A percentile compares a stretch with the other conserved stretches of the same genome.
These are phyloP conservation scores for Cyclostephanos tholiformis DNA, from an alignment of 108 stramenopile species.

Conservation along the genomic window DNA sequence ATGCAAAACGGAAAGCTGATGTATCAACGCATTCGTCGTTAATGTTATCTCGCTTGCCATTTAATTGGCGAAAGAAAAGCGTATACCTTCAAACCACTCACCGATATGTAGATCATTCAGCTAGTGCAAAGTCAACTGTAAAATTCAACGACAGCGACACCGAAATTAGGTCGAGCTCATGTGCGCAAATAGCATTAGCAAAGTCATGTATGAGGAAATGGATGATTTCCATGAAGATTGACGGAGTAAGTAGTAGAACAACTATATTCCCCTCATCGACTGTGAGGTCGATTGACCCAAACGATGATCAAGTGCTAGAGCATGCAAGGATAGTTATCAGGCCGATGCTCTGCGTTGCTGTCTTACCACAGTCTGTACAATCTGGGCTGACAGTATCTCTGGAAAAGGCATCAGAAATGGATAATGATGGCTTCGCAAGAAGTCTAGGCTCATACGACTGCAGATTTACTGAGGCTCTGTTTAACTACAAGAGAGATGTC, in stretches of 20 bases:
- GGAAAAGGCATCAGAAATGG: constrained; percentile 42
- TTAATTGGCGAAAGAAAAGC: constrained; percentile 25
- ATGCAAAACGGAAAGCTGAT: constrained; percentile 22
- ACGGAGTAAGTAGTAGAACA: constrained; percentile 49
- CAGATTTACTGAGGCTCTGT: constrained; percentile 46
- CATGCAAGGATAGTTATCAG: constrained; percentile 36
- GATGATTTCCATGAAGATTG: constrained; percentile 47
- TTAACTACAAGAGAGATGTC: constrained; percentile 28
- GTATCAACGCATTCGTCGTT: constrained; percentile 17
- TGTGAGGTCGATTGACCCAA: constrained; percentile 1
- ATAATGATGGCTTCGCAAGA: constrained; percentile 44
- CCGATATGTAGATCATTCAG: not conserved
- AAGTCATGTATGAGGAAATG: constrained; percentile 37
- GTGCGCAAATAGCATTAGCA: constrained; percentile 30
- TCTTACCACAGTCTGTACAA: constrained; percentile 34
- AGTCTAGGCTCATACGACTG: constrained; percentile 70
- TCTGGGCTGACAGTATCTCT: constrained; percentile 37
- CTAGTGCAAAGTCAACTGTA: not conserved
- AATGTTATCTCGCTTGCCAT: constrained; percentile 41
- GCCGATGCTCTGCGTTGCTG: constrained; percentile 40
- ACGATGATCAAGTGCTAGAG: constrained; percentile 8
- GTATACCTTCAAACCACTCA: not conserved
- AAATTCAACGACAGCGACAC: constrained; percentile 3
- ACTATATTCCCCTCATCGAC: constrained; percentile 37
- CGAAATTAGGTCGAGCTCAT: constrained; percentile 22